Base-by-base conservation (phyloP, 441 rosid species). In the Eutrema salsugineum region DNA sequence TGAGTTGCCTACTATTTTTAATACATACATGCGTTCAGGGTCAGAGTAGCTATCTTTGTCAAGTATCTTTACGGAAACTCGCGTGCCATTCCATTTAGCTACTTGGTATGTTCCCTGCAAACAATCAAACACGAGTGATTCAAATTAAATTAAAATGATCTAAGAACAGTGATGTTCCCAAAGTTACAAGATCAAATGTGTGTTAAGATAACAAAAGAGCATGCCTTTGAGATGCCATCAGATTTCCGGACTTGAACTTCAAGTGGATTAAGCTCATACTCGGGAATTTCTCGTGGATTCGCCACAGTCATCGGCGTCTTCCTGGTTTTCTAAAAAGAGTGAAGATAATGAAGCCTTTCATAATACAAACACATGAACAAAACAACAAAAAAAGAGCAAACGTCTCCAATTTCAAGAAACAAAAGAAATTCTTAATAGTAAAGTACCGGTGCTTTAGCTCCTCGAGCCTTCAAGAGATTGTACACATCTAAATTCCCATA, bases 11-110 rank as follows among this genome's bases (percentile, higher is more conserved):
- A 71, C 32, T 19, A 61, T 42, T 27, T 53, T 0, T 6, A 50
- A 24, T 19, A 68, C 82, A 16, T 83, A 92, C 97, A 92, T 85
- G 86, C 77, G 75, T 69, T 92, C 96, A 3, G 87, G 90, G 49
- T 90, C 89, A 17, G 91, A 64, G 61, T 75, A 84, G 78, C 86
- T 75, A 49, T 88, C 93, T 77, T 71, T 87, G 68, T 92, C 94
- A 39, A 92, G 86, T 78, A 92, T 92, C 87, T 92, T 92, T 0
- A 87, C 97, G n/a, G 87, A 69, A 43, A 92, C 94, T 72, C 86
- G 87, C 33, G 97, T 90, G 59, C 97, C 97, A 70, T 92, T 92
- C 97, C 97, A 92, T 79, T 88, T 91, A 57, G 97, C 97, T 71
- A 88, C 85, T 86, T 89, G 97, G 83, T 88, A 91, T 32, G 86